Percentiles rank a stretch among this genome's conserved stretches.
phyloP scores from a whole-genome alignment of 257 asterid genomes.

The Petrea volubilis region DNA sequence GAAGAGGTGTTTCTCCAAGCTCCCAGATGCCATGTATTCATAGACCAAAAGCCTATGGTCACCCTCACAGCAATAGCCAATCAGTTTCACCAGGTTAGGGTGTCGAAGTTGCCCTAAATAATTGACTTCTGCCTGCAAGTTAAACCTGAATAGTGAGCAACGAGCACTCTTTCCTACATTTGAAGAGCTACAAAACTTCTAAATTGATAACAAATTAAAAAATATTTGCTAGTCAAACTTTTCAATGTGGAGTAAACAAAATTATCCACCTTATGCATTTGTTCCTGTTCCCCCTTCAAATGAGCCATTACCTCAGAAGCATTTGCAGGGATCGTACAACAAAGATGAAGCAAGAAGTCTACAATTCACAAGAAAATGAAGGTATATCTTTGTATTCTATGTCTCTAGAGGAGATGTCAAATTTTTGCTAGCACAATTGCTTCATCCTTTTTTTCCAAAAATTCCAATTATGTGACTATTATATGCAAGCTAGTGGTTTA shows the following conservation, averaged over 20 bases:
- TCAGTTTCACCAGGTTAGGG: conserved; percentile 80
- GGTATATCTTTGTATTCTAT: background rate
- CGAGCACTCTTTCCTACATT: background rate
- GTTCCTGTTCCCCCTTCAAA: background rate
- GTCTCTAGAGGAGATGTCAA: background rate
- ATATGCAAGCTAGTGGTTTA: background rate
- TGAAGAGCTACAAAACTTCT: background rate
- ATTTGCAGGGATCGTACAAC: background rate
- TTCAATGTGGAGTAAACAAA: background rate
- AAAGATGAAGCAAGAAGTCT: background rate
- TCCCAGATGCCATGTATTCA: conserved; percentile 95
- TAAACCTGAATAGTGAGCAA: conserved; percentile 29
- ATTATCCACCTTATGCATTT: no score
- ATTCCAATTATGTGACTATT: background rate
- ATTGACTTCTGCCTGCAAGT: conserved; percentile 89
- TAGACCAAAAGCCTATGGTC: conserved; percentile 86
- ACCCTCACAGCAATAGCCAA: conserved; percentile 92
- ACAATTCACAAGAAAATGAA: background rate
- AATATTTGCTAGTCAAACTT: background rate
- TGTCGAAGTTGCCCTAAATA: conserved; percentile 87
- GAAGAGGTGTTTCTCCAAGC: conserved; percentile 88
- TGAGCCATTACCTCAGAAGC: background rate
- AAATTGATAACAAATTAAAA: background rate
- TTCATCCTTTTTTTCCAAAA: background rate
- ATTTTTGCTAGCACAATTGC: background rate